phyloP scores from a whole-genome alignment of 345 rosid species.

The Garcia nutans region DNA sequence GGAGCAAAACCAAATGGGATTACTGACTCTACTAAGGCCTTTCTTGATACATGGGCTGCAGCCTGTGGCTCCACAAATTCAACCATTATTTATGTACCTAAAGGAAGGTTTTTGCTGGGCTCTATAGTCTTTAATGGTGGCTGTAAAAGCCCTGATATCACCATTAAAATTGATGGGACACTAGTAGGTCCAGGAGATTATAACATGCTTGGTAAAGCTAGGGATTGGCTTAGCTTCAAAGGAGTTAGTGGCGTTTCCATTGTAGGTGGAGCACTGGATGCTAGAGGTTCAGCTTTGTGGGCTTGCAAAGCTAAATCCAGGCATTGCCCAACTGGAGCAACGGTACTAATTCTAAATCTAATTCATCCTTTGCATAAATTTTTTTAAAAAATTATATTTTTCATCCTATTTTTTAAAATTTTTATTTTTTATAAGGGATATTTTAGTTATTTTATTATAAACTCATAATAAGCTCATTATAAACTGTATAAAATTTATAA shows the following conservation, averaged over 20 bases:
- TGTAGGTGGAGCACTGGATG: constrained; percentile 16
- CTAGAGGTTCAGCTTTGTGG: constrained; percentile 15
- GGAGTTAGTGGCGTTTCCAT: constrained; percentile 8
- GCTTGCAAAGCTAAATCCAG: constrained; percentile 5
- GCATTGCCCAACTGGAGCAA: constrained; percentile 12
- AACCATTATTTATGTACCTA: constrained; percentile 6
- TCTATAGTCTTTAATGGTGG: constrained; percentile 3
- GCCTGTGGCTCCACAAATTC: constrained; percentile 8
- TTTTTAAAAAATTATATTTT: no score
- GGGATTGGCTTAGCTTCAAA: constrained; percentile 6
- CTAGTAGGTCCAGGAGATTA: constrained; percentile 8
- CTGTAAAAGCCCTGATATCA: constrained; percentile 12
- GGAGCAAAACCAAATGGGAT: constrained; percentile 12
- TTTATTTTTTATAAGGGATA: no score
- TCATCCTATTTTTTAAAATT: no score
- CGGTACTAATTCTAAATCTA: not conserved
- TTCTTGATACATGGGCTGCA: constrained; percentile 10
- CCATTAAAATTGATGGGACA: constrained; percentile 13
- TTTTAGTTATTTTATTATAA: no score
- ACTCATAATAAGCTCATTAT: no score
- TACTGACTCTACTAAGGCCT: constrained; percentile 5
- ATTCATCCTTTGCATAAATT: not conserved
- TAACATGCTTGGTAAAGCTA: not conserved
- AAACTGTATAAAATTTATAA: no score
- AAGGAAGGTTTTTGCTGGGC: constrained; percentile 12